Evolutionary conservation across 208 protist genomes (phyloP), one percentile per base, ranked within the genome.

Genomic region (Wallacemonas collosoma): DNA sequence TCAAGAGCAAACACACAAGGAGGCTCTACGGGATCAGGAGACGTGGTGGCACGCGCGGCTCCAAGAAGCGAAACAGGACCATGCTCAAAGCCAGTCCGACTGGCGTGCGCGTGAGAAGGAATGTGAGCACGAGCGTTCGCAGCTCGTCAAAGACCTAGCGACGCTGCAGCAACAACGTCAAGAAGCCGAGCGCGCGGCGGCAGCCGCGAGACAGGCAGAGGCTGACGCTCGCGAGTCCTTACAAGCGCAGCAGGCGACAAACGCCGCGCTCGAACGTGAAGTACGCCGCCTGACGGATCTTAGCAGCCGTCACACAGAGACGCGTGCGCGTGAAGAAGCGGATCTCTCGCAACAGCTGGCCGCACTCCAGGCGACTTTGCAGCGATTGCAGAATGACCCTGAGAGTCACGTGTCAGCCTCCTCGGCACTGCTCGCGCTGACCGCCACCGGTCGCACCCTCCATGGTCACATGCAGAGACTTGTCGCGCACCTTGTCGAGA

Each of bases 61-160:
- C 56, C 67, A 58, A 60, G 2, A 65, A 3, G 43, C 69, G 5
- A 26, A 72, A 55, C 15, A 72, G 35, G 77, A 69, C 2, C 54
- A 36, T 4, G 62, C 64, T 2, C 62, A 76, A 9, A 51, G 40
- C 9, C 75, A 73, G 50, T 47, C 63, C 41, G 65, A 75, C 14
- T 43, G 65, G 15, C 61, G 66, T 14, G 62, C 73, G 43, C 67
- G 60, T n/a, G 51, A 79, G 38, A 39, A 72, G 17, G 77, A 78
- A 51, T 55, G 73, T 17, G 71, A 83, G 51, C 71, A 76, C 55
- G 53, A 71, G 43, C 68, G 45, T 12, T 17, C 48, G 15, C 66
- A n/a, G 2, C 36, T 68, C 2, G 47, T 50, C 12, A 45, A 7
- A 39, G 58, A 57, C 38, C 14, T 64, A 1, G 51, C 26, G 17